phyloP scores from a whole-genome alignment of 2,329 filamentous ascomycete species.

The Remersonia thermophila region DNA sequence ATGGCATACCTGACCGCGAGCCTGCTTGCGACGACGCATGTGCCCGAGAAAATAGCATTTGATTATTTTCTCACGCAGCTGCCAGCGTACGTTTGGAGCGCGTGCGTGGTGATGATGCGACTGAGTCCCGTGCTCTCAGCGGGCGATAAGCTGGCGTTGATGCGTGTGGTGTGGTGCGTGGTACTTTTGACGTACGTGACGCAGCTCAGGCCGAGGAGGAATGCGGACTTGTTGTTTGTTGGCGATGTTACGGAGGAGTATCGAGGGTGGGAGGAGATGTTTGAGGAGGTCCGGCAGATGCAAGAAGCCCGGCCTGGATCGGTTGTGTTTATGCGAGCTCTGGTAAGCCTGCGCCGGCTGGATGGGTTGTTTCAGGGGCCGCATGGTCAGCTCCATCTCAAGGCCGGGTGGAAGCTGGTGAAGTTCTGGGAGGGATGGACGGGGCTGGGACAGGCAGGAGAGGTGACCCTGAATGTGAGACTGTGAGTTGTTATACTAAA shows the following conservation, averaged over 20 bases:
- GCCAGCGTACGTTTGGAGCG: too few relatives aligned
- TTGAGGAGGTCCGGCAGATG: too few relatives aligned
- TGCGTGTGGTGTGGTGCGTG: too few relatives aligned
- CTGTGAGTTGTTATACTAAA: conserved; percentile 8
- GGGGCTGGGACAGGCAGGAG: conserved; percentile 13
- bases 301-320: conserved; percentile 1
- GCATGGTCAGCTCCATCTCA: conserved; percentile 8
- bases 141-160: too few relatives aligned
- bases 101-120: too few relatives aligned
- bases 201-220: conserved; percentile 18
- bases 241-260: conserved; percentile 2
- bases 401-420: conserved; percentile 16
- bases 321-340: conserved; percentile 8
- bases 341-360: conserved; percentile 13
- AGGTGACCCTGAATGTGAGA: conserved; percentile 16
- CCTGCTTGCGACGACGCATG: too few relatives aligned
- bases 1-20: too few relatives aligned
- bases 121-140: too few relatives aligned
- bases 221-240: conserved; percentile 10
- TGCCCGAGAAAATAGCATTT: too few relatives aligned
- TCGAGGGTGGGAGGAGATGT: conserved; percentile 9
- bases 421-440: conserved; percentile 16
- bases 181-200: conserved; percentile 17
- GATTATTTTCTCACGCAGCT: too few relatives aligned
- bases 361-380: conserved; percentile 1